Evolutionary conservation across 495 filamentous ascomycete species (phyloP).

Genomic region (Trichocladium uniseriatum): DNA sequence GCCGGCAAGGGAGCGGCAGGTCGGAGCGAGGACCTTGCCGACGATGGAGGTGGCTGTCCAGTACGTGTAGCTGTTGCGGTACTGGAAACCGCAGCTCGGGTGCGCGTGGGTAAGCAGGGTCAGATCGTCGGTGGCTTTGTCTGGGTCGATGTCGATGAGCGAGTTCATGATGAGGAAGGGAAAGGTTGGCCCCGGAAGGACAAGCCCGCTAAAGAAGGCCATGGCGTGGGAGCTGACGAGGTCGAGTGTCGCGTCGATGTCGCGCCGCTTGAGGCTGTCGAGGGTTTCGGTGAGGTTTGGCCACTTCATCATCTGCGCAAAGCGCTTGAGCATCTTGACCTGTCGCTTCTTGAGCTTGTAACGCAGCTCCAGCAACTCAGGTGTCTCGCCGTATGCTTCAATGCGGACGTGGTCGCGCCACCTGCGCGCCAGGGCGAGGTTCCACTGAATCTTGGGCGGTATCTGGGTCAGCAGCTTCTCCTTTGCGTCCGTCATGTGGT

Average conservation of each 20-base stretch:
- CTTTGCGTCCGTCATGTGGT: constrained; percentile 45
- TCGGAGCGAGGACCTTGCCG: constrained; percentile 68
- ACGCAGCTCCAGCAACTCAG: constrained; percentile 42
- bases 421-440: constrained; percentile 54
- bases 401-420: constrained; percentile 60
- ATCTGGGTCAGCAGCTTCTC: constrained; percentile 48
- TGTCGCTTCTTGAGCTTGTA: constrained; percentile 52
- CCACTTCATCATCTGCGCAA: constrained; percentile 64
- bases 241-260: constrained; percentile 46
- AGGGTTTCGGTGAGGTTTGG: constrained; percentile 57
- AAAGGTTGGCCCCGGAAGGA: constrained; percentile 59
- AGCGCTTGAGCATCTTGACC: constrained; percentile 52
- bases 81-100: constrained; percentile 61
- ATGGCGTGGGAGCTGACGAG: constrained; percentile 54
- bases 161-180: constrained; percentile 66
- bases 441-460: constrained; percentile 59
- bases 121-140: constrained; percentile 47
- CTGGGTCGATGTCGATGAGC: constrained; percentile 60
- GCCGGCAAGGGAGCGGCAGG: constrained; percentile 56
- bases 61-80: constrained; percentile 56
- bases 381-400: constrained; percentile 36
- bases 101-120: constrained; percentile 51
- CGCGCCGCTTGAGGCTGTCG: constrained; percentile 46
- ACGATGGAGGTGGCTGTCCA: constrained; percentile 61
- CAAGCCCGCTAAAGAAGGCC: constrained; percentile 62